Conservation (phyloP, 495 filamentous ascomycete species). For the Beverwykella pulmonaria region DNA sequence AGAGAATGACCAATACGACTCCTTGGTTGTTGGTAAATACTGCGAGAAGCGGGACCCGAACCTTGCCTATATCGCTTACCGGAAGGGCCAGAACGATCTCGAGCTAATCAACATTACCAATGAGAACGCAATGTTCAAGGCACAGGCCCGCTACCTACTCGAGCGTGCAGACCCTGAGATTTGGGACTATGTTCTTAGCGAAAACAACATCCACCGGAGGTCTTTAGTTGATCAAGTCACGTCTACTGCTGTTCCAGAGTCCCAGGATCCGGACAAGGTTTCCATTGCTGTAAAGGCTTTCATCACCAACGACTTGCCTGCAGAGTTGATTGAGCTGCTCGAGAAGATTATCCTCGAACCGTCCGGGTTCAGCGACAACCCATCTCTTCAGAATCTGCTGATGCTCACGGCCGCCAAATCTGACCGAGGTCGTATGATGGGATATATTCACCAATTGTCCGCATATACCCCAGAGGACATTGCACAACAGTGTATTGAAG, state of each 20-base stretch:
- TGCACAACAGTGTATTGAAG: constrained; percentile 87
- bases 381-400: constrained; percentile 91
- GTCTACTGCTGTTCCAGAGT: constrained; percentile 93
- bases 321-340: constrained; percentile 93
- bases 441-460: constrained; percentile 90
- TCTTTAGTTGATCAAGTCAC: constrained; percentile 96
- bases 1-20: constrained; percentile 97
- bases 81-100: constrained; percentile 96
- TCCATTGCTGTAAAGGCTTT: constrained; percentile 94
- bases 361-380: constrained; percentile 94
- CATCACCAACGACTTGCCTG: constrained; percentile 84
- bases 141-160: constrained; percentile 92
- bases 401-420: constrained; percentile 97
- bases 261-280: constrained; percentile 90
- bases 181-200: constrained; percentile 91
- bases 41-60: constrained; percentile 99
- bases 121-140: constrained; percentile 98
- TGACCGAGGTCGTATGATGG: constrained; percentile 92
- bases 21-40: constrained; percentile 92
- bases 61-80: constrained; percentile 91
- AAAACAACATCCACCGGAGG: constrained; percentile 91
- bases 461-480: constrained; percentile 92
- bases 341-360: constrained; percentile 99
- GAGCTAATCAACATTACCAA: constrained; percentile 98
- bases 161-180: constrained; percentile 88